A percentile compares a stretch with the other conserved stretches of the same genome.
Conservation (phyloP, 2,329 filamentous ascomycete species). For the Dactylonectria macrodidyma region DNA sequence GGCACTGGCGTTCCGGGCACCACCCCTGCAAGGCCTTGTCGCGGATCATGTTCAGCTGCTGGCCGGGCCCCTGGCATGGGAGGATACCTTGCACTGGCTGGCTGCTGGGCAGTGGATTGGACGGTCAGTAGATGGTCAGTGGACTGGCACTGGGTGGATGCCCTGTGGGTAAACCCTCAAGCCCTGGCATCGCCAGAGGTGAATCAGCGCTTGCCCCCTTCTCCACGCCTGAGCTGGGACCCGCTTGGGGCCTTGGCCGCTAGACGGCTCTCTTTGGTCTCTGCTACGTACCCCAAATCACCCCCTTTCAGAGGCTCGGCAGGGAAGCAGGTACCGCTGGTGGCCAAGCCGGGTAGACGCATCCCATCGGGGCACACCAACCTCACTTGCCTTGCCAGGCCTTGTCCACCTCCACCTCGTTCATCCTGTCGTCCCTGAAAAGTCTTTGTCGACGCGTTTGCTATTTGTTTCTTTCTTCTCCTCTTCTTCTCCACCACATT, state of each 20-base stretch:
- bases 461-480: conserved; percentile 33
- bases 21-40: conserved; percentile 37
- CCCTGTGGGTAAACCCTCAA: conserved; percentile 7
- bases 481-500: conserved; percentile 44
- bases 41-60: conserved; percentile 47
- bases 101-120: conserved; percentile 10
- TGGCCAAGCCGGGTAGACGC: neutral
- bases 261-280: conserved; percentile 17
- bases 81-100: conserved; percentile 23
- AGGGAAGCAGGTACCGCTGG: neutral
- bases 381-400: conserved; percentile 18
- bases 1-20: conserved; percentile 10
- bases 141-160: conserved; percentile 15
- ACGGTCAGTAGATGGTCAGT: conserved; percentile 5
- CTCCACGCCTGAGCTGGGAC: conserved; percentile 38
- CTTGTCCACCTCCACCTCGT: conserved; percentile 30
- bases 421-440: conserved; percentile 39
- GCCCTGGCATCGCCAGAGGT: conserved; percentile 27
- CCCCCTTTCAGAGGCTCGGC: conserved; percentile 12
- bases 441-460: conserved; percentile 41
- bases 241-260: conserved; percentile 33
- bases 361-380: conserved; percentile 15
- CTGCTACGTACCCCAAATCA: conserved; percentile 20
- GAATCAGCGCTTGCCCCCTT: conserved; percentile 38
- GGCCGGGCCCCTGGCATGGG: conserved; percentile 27